Conservation (phyloP, 139 green algal species). For the Tetraselmis striata region DNA sequence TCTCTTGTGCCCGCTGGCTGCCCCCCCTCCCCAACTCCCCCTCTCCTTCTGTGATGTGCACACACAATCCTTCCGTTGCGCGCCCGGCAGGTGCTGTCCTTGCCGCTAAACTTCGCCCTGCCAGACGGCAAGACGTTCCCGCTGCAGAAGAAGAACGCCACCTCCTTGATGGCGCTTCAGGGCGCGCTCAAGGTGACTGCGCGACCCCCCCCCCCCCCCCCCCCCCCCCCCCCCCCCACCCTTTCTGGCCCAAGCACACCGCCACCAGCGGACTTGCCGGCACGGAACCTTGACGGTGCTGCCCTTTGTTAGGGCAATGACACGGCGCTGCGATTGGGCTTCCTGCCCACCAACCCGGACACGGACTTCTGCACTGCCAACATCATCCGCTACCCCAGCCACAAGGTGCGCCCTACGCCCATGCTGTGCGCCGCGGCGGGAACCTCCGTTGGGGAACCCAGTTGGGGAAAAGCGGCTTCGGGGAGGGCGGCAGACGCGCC, state of each 20-base stretch:
- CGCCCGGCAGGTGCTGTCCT: not conserved
- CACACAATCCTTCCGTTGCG: too few relatives aligned
- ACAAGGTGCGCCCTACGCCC: too few relatives aligned
- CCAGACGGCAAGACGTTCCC: not conserved
- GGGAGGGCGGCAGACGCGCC: too few relatives aligned
- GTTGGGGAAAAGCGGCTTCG: too few relatives aligned
- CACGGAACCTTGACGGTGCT: not conserved
- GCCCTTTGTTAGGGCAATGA: not conserved
- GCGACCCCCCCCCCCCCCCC: not conserved
- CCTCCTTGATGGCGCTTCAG: not conserved
- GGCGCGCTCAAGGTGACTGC: not conserved
- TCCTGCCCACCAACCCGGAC: not conserved
- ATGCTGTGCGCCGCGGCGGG: too few relatives aligned
- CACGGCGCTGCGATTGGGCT: not conserved
- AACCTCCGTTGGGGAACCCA: too few relatives aligned
- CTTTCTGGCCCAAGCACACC: too few relatives aligned
- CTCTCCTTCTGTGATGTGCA: too few relatives aligned
- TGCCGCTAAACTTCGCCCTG: slow-evolving; percentile 6
- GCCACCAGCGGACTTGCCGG: too few relatives aligned
- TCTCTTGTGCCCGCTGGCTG: too few relatives aligned
- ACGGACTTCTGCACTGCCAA: not conserved
- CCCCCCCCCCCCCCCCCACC: not conserved
- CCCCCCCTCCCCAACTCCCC: too few relatives aligned
- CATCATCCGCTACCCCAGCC: not conserved
- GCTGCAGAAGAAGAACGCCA: not conserved